Percentiles rank a stretch among this genome's conserved stretches.
These are phyloP conservation scores for Inonotus hispidus DNA, from an alignment of 1,284 basidiomycete species.

Conservation along the genomic window DNA sequence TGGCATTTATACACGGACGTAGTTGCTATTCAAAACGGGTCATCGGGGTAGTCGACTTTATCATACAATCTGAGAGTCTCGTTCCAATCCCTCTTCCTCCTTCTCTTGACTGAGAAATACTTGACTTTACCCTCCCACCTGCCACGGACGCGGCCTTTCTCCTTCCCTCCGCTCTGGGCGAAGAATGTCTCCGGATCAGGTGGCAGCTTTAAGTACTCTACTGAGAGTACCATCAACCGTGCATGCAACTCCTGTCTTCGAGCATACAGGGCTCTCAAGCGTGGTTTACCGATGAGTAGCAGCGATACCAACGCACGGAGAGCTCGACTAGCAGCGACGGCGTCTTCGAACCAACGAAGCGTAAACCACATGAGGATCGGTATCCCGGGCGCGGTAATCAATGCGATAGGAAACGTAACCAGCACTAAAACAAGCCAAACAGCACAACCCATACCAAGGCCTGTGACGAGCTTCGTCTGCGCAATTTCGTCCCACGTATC, in stretches of 20 bases:
- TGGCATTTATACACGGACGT: too few species aligned
- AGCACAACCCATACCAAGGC: conserved; percentile 61
- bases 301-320: conserved; percentile 56
- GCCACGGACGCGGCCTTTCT: conserved; percentile 65
- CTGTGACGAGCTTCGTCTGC: conserved; percentile 82
- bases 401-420: conserved; percentile 55
- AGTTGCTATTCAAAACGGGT: conserved; percentile 21
- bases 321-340: conserved; percentile 70
- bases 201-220: conserved; percentile 57
- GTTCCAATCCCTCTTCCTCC: conserved; percentile 85
- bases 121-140: conserved; percentile 60
- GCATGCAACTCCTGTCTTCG: conserved; percentile 51
- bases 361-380: conserved; percentile 83
- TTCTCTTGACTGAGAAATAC: conserved; percentile 73
- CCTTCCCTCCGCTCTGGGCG: conserved; percentile 44
- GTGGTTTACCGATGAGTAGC: conserved; percentile 54
- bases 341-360: conserved; percentile 81
- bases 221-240: conserved; percentile 61
- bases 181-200: conserved; percentile 64
- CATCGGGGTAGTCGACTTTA: conserved; percentile 67
- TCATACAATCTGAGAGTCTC: conserved; percentile 77
- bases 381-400: conserved; percentile 49
- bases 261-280: conserved; percentile 47
- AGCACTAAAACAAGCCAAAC: conserved; percentile 55
- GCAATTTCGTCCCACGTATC: conserved; percentile 85